Base-by-base conservation (phyloP, 1,284 basidiomycete genomes). In the Papiliotrema fonsecae region DNA sequence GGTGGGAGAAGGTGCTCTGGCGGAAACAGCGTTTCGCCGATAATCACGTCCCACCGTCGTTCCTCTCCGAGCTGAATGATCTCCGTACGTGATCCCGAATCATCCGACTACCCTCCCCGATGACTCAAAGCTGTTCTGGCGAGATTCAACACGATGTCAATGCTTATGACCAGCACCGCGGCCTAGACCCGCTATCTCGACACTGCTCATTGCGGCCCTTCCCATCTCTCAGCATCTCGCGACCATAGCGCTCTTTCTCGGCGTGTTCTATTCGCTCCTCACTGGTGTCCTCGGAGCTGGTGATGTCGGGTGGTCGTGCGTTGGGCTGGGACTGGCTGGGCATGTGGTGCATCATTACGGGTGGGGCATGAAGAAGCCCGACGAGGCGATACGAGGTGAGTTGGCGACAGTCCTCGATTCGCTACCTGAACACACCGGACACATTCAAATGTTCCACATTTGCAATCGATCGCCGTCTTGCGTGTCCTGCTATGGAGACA, bases 1-100 rank as follows among this genome's bases (percentile, higher is more conserved):
- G n/a, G n/a, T 94, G 89, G 87, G 81, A 85, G 66, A 87, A 84
- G 64, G 78, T 87, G n/a, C 80, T 97, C 18, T 96, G 90, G 89
- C 83, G 83, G 65, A 76, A 72, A 53, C 86, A 87, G 64, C 76
- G 80, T 5, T 87, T 80, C 65, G 82, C 87, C 14, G 92, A 96
- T 74, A 91, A 93, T 69, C 82, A 90, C 73, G 85, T 96, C 44
- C 86, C 87, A 10, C 74, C 75, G 2, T 78, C 81, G 9, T 96
- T 94, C 69, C 78, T 94, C 43, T 81, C 85, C 1, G 84, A 87
- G 51, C 75, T 96, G 51, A 79, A 79, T 62, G 81, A 75, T 67
- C 88, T 92, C 68, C 79, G 90, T 92, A 68, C 72, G 85, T 77
- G 21, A 47, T 25, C n/a, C 34, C 7, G 13, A 27, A n/a, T n/a